Conservation (phyloP, 441 rosid genomes). For the Jatropha multifida region DNA sequence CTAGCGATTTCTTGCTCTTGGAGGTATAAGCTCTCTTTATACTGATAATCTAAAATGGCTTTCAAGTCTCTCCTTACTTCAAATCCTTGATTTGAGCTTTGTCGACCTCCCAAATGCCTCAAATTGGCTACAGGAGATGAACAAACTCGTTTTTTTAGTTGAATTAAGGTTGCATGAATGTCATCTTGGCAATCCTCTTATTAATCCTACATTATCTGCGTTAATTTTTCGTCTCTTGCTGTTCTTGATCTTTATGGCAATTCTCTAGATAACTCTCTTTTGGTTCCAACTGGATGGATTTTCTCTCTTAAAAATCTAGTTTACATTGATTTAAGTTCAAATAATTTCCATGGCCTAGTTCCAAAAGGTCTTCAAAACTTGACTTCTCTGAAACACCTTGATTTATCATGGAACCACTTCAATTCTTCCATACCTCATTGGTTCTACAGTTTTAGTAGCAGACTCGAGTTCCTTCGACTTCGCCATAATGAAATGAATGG, state of each 20-base stretch:
- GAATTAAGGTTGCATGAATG: neutral
- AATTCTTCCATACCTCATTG: neutral
- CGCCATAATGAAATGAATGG: neutral
- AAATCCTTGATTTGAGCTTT: neutral
- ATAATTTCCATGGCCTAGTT: neutral
- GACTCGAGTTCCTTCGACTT: neutral
- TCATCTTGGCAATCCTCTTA: neutral
- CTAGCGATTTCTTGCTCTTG: neutral
- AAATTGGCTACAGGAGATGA: neutral
- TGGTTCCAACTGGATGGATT: neutral
- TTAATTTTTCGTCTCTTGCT: neutral
- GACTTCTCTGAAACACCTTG: neutral
- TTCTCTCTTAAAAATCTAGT: neutral
- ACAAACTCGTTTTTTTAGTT: neutral
- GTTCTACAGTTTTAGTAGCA: neutral
- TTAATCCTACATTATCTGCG: neutral
- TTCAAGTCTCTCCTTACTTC: neutral
- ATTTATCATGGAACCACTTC: neutral
- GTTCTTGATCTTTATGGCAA: neutral
- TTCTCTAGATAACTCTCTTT: neutral
- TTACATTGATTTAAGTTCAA: neutral
- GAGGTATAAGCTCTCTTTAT: too few species aligned
- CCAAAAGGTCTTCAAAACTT: neutral
- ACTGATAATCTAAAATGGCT: neutral
- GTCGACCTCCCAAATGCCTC: neutral